Evolutionary conservation across 257 asterid species (phyloP), one percentile per base, ranked within the genome.

Genomic region (Pogostemon cablin): DNA sequence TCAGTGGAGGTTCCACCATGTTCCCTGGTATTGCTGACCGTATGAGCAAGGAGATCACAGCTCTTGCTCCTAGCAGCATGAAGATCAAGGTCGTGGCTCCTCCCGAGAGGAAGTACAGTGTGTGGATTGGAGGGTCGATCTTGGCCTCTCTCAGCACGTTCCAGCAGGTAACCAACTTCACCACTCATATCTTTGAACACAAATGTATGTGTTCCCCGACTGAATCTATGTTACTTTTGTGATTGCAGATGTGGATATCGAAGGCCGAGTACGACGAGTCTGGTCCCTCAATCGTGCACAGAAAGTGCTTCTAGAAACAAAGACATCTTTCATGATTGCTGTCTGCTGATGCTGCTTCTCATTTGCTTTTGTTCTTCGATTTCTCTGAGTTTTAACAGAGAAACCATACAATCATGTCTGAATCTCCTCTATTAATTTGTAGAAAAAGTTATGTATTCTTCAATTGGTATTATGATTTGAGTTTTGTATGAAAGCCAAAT

Each of bases 221-320:
- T 3, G 34, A 66, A 52, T 52, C 10, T 62, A 54, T 57, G 8
- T 54, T 56, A 60, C 60, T 60, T 35, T n/a, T 25, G 42, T 69
- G 52, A 32, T 56, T 65, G 84, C 78, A 82, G 86, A 82, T 79
- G 85, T 81, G 85, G 85, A 81, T 81, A 64, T 82, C 86, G 38
- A 81, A 81, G 39, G 79, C 81, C 0, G 86, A 81, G 25, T 20
- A 20, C 0, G 25, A 20, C 0, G 25, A 20, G 25, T 20, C 25
- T 20, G 25, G 25, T 1, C 86, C 86, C 41, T 81, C 86, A 9
- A 81, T 81, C 58, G 86, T 81, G 65, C 86, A 81, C 77, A 81
- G 86, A 70, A 81, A 81, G 47, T 81, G 85, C 83, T 81, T 81
- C 81, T 81, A 75, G 71, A 42, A 17, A 15, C 7, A 61, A 43